Evolutionary conservation across 257 asterid species (phyloP), one percentile per base, ranked within the genome.

Genomic region (Plantago major): DNA sequence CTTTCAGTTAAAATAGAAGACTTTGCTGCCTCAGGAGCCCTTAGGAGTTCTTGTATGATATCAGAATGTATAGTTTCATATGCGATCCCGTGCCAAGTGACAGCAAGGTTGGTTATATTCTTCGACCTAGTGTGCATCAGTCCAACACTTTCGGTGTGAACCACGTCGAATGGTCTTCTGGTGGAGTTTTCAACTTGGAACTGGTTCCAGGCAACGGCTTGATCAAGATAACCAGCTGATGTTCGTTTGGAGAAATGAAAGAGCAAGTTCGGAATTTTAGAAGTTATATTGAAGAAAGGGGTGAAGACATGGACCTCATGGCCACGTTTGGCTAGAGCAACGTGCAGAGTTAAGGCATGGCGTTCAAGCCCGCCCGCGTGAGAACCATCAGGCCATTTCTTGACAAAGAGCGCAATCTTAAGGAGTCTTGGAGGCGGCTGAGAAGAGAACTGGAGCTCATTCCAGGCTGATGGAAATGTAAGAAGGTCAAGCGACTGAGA

Each of bases 61-160:
- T 85, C 95, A 0, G 96, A 85, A 63, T 86, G 95, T 64, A 86
- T 81, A 5, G 87, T 64, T 71, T 88, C 96, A 3, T 83, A 88
- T 0, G 85, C 92, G 7, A 88, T 85, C 18, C 96, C 96, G 18
- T 88, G 95, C 96, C 96, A 88, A 42, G 84, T 83, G 30, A 80
- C 96, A 0, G 86, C 96, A 18, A 85, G n/a, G 63, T 81, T 83
- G 48, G 70, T 63, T 28, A 81, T 66, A 37, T 74, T 68, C 50
- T 86, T 46, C 1, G 92, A 73, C 67, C 88, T 71, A 10, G 91
- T 85, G 63, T 88, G 82, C 83, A 74, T 88, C 1, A 88, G 88
- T 9, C 76, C 95, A 0, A 81, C 96, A 14, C 96, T 88, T 64
- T 88, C 96, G 0, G 92, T 83, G 58, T 88, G 96, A 38, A 79